These are phyloP conservation scores for Phaseolus lunatus DNA, from an alignment of 306 rosid species.

Conservation along the genomic window DNA sequence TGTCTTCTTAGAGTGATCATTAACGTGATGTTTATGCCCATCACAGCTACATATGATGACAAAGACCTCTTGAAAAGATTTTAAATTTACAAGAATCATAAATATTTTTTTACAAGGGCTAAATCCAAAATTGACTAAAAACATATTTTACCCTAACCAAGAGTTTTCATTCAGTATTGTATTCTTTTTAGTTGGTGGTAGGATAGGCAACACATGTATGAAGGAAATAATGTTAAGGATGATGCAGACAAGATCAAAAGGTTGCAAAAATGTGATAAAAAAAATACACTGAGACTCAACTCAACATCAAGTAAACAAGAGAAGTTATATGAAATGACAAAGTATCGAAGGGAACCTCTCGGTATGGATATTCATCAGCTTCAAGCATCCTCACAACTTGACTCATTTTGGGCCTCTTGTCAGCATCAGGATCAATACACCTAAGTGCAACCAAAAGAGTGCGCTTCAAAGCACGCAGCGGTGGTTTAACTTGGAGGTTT, in stretches of 20 bases:
- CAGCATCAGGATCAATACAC: conserved; percentile 91
- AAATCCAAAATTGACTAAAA: too few relatives aligned
- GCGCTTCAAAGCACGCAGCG: conserved; percentile 80
- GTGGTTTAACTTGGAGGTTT: conserved; percentile 76
- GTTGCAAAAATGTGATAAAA: conserved; percentile 9
- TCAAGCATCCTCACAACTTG: conserved; percentile 94
- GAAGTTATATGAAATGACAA: conserved; percentile 9
- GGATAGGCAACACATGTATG: neutral
- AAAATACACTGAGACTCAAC: neutral
- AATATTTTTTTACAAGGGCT: too few relatives aligned
- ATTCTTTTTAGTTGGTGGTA: neutral
- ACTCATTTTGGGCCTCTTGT: conserved; percentile 93
- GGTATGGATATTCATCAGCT: conserved; percentile 86
- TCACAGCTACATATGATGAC: neutral
- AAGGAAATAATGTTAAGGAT: conserved; percentile 1
- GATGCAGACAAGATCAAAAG: neutral
- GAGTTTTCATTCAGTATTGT: neutral
- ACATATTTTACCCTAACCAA: neutral
- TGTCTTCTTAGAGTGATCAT: neutral
- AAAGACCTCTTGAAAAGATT: neutral
- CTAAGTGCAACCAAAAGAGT: conserved; percentile 84
- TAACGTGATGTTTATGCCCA: neutral
- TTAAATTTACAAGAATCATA: neutral
- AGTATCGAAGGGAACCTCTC: conserved; percentile 66
- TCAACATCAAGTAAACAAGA: conserved; percentile 9